These are phyloP conservation scores for Aciculosporium take DNA, from an alignment of 2,329 filamentous ascomycete species.

Conservation along the genomic window DNA sequence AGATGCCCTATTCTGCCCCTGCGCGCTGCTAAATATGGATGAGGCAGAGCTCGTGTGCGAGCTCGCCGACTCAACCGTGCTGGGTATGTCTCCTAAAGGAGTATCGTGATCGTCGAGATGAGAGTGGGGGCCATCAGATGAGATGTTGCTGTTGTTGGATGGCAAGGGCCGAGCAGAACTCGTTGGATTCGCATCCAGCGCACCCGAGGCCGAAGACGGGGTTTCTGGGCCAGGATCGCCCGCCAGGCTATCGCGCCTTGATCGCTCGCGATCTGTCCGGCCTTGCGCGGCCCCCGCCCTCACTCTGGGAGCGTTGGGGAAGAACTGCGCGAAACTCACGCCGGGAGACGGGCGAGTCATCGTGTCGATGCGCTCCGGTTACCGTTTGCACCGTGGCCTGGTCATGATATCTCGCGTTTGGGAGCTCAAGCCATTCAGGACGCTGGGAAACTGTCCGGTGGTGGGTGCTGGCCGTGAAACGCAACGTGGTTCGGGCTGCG, in stretches of 20 bases:
- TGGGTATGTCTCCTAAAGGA: slow-evolving; percentile 50
- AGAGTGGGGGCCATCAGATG: slow-evolving; percentile 14
- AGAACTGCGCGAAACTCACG: slow-evolving; percentile 77
- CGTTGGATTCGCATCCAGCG: slow-evolving; percentile 14
- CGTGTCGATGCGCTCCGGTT: slow-evolving; percentile 38
- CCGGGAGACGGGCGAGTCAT: slow-evolving; percentile 65
- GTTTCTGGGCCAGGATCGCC: slow-evolving; percentile 12
- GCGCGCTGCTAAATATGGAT: slow-evolving; percentile 50
- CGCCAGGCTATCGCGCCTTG: slow-evolving; percentile 13
- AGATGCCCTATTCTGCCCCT: slow-evolving; percentile 27
- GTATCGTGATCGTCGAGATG: slow-evolving; percentile 43
- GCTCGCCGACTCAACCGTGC: slow-evolving; percentile 57
- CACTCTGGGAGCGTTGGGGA: slow-evolving; percentile 60
- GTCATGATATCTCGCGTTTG: slow-evolving; percentile 40
- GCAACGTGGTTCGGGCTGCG: slow-evolving; percentile 12
- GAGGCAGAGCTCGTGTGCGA: slow-evolving; percentile 57
- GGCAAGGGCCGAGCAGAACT: slow-evolving; percentile 11
- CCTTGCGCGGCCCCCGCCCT: slow-evolving; percentile 29
- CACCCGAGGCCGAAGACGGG: slow-evolving; percentile 10
- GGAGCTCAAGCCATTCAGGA: slow-evolving; percentile 10
- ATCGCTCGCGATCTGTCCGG: slow-evolving; percentile 20
- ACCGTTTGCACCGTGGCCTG: slow-evolving; percentile 37
- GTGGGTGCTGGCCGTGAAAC: slow-evolving; percentile 3
- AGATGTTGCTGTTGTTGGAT: slow-evolving; percentile 10
- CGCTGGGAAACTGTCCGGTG: slow-evolving; percentile 11